Evolutionary conservation across 2,329 filamentous ascomycete species (phyloP).

Genomic region (Pseudogymnoascus sp.): DNA sequence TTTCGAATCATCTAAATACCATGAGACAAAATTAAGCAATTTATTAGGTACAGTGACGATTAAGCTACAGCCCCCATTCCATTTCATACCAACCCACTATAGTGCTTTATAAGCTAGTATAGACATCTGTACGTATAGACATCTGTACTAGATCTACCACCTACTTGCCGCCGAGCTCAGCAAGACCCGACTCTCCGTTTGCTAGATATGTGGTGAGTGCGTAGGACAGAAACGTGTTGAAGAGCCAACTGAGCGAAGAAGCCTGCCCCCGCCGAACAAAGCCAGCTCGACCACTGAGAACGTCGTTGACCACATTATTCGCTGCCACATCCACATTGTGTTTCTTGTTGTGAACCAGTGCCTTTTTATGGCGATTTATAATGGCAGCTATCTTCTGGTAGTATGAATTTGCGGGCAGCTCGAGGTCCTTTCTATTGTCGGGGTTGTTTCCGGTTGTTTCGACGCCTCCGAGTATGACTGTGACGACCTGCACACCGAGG

Average conservation of each 20-base stretch:
- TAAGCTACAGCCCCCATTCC: not conserved
- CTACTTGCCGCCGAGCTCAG: not conserved
- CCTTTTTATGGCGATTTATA: not conserved
- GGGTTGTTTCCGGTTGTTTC: slow-evolving; percentile 11
- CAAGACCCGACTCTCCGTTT: not conserved
- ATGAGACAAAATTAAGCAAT: no score
- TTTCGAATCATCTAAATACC: no score
- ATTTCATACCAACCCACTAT: not conserved
- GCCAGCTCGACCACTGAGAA: not conserved
- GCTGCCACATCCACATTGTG: not conserved
- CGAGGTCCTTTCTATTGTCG: not conserved
- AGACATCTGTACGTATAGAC: not conserved
- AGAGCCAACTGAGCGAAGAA: not conserved
- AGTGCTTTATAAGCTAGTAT: not conserved
- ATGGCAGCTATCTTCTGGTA: slow-evolving; percentile 1
- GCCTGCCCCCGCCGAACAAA: not conserved
- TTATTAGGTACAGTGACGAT: not conserved
- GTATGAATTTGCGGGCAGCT: slow-evolving; percentile 14
- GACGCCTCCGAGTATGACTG: not conserved
- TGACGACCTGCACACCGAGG: slow-evolving; percentile 19
- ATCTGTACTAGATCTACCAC: not conserved
- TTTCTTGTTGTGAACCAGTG: not conserved
- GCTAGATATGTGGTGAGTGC: not conserved
- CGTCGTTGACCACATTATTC: not conserved
- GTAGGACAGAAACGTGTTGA: not conserved